These are phyloP conservation scores for Wickerhamiella kurtzmanii DNA, from an alignment of 805 yeast species.

Conservation along the genomic window DNA sequence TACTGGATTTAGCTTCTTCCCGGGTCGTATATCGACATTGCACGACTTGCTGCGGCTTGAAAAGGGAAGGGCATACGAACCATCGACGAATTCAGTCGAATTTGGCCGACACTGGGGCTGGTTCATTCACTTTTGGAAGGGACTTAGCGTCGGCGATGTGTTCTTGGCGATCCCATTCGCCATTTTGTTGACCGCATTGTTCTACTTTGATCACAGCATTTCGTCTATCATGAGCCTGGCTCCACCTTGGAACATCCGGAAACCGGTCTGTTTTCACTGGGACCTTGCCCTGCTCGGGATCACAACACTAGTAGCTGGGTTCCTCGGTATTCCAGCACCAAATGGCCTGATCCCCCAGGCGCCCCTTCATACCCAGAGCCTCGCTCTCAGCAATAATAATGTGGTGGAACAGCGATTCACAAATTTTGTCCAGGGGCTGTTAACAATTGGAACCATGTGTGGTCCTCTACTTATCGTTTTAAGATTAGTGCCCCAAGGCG, in stretches of 20 bases:
- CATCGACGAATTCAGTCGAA: slow-evolving; percentile 35
- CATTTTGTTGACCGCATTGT: slow-evolving; percentile 62
- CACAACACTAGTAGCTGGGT: slow-evolving; percentile 76
- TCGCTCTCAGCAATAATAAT: slow-evolving; percentile 26
- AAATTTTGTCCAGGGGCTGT: slow-evolving; percentile 69
- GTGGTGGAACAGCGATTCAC: slow-evolving; percentile 87
- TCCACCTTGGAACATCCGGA: slow-evolving; percentile 61
- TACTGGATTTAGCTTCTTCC: slow-evolving; percentile 87
- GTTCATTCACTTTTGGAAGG: slow-evolving; percentile 67
- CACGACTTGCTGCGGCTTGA: slow-evolving; percentile 47
- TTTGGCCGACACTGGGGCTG: slow-evolving; percentile 39
- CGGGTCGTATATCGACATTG: slow-evolving; percentile 52
- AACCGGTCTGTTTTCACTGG: slow-evolving; percentile 88
- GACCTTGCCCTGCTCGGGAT: slow-evolving; percentile 76
- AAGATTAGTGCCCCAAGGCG: slow-evolving; percentile 83
- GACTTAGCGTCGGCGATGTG: slow-evolving; percentile 52
- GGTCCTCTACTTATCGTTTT: slow-evolving; percentile 72
- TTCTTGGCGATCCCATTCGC: slow-evolving; percentile 93
- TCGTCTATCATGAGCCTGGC: slow-evolving; percentile 88
- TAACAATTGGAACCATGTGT: slow-evolving; percentile 79
- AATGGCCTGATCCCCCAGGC: slow-evolving; percentile 97
- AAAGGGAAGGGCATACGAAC: slow-evolving; percentile 56
- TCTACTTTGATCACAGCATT: slow-evolving; percentile 92
- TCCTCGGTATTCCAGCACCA: slow-evolving; percentile 88
- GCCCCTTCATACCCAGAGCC: slow-evolving; percentile 74